phyloP scores from a whole-genome alignment of 106 monocot species.

The Ottelia alismoides region DNA sequence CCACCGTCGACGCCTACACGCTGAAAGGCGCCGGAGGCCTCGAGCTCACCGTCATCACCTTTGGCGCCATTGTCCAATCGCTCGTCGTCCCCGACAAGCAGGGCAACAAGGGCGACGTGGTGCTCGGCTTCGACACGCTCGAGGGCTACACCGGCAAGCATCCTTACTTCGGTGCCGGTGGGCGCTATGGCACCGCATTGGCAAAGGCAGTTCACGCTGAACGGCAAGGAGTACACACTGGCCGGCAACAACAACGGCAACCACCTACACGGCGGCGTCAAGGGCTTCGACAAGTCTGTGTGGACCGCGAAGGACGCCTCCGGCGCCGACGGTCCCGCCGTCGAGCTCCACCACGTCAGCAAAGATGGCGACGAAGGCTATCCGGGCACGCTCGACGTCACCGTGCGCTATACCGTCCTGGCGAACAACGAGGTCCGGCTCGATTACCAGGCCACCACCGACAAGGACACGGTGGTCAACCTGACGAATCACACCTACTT shows the following conservation, averaged over 20 bases:
- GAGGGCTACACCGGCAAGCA: too few species aligned
- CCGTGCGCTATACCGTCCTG: not conserved
- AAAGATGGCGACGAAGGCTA: not conserved
- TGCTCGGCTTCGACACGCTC: not conserved
- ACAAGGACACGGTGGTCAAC: not conserved
- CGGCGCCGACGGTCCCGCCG: too few species aligned
- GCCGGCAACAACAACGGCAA: too few species aligned
- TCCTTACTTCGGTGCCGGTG: too few species aligned
- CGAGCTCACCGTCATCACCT: not conserved
- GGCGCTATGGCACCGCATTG: too few species aligned
- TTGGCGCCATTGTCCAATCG: not conserved
- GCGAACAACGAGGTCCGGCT: too few species aligned
- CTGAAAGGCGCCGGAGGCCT: not conserved
- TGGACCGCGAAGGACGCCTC: too few species aligned
- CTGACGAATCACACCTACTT: constrained; percentile 1
- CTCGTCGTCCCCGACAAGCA: not conserved
- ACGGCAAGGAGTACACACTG: too few species aligned
- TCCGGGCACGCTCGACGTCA: not conserved
- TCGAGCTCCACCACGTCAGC: not conserved
- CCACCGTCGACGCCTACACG: not conserved
- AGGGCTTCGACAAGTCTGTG: too few species aligned
- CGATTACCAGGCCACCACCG: not conserved
- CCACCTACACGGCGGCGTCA: too few species aligned
- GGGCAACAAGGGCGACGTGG: not conserved
- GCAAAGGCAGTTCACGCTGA: too few species aligned